These are phyloP conservation scores for Aureobasidium sp. DNA, from an alignment of 2,329 filamentous ascomycete genomes.

Conservation along the genomic window DNA sequence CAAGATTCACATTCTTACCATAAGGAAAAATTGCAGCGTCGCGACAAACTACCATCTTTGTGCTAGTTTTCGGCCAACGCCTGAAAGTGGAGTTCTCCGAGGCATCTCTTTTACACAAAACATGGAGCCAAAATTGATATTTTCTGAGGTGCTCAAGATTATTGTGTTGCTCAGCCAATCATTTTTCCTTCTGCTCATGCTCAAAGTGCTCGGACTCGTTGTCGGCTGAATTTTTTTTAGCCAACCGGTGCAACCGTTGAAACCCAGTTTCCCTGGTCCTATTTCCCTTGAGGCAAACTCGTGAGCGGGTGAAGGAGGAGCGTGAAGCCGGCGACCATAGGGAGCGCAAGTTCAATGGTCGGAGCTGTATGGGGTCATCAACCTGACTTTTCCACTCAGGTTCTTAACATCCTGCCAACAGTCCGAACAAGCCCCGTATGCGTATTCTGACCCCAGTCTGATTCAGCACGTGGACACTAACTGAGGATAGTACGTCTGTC, in stretches of 20 bases:
- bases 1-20: not conserved
- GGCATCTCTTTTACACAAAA: not conserved
- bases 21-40: not conserved
- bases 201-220: not conserved
- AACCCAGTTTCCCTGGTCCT: not conserved
- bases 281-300: not conserved
- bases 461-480: not conserved
- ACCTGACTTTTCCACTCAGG: not conserved
- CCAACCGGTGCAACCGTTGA: not conserved
- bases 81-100: not conserved
- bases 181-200: not conserved
- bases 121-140: not conserved
- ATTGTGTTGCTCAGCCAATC: not conserved
- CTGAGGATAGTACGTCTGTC: not conserved
- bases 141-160: not conserved
- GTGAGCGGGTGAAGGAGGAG: not conserved
- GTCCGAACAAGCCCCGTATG: not conserved
- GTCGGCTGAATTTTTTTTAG: not conserved
- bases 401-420: not conserved
- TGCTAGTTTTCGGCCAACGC: not conserved
- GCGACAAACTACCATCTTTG: not conserved
- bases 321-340: not conserved
- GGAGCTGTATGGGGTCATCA: no score
- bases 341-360: not conserved
- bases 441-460: not conserved